Evolutionary conservation across 225 moss, liverwort and hornwort genomes (phyloP).

Genomic region (Bryoerythrophyllum caledonicum): DNA sequence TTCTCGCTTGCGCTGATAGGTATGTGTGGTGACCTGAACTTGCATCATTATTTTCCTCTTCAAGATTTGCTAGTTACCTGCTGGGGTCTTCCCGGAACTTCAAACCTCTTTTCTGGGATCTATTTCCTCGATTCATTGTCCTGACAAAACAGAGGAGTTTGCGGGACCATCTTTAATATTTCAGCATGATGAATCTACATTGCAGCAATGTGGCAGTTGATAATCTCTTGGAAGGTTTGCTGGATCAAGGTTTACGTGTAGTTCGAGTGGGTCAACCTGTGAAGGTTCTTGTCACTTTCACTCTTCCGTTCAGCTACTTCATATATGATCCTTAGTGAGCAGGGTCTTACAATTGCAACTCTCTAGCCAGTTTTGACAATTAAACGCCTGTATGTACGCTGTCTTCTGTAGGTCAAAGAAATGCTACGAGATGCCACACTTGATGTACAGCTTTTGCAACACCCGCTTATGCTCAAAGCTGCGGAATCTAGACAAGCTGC

Average conservation of each 20-base stretch:
- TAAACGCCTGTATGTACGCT: slow-evolving; percentile 14
- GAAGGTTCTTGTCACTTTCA: slow-evolving; percentile 61
- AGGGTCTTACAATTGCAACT: slow-evolving; percentile 10
- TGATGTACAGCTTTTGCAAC: slow-evolving; percentile 74
- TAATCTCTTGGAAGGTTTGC: slow-evolving; percentile 91
- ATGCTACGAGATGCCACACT: slow-evolving; percentile 72
- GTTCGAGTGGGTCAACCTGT: slow-evolving; percentile 97
- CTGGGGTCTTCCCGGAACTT: slow-evolving; percentile 14
- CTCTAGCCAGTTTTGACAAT: neutral
- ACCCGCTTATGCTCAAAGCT: slow-evolving; percentile 83
- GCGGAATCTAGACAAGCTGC: slow-evolving; percentile 69
- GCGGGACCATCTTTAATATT: too few relatives aligned
- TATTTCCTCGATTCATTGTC: slow-evolving; percentile 6
- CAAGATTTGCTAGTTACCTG: neutral
- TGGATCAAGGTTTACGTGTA: slow-evolving; percentile 89
- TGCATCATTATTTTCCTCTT: slow-evolving; percentile 1
- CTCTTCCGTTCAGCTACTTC: slow-evolving; percentile 13
- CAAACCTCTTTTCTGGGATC: slow-evolving; percentile 10
- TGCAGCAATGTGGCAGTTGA: slow-evolving; percentile 99
- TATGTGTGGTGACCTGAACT: slow-evolving; percentile 31
- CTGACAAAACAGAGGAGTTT: too few relatives aligned
- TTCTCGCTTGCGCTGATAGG: slow-evolving; percentile 69
- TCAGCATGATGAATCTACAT: slow-evolving; percentile 34
- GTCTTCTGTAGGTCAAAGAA: slow-evolving; percentile 80
- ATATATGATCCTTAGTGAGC: slow-evolving; percentile 5